phyloP scores from a whole-genome alignment of 805 yeast genomes.

The Yarrowia keelungensis region DNA sequence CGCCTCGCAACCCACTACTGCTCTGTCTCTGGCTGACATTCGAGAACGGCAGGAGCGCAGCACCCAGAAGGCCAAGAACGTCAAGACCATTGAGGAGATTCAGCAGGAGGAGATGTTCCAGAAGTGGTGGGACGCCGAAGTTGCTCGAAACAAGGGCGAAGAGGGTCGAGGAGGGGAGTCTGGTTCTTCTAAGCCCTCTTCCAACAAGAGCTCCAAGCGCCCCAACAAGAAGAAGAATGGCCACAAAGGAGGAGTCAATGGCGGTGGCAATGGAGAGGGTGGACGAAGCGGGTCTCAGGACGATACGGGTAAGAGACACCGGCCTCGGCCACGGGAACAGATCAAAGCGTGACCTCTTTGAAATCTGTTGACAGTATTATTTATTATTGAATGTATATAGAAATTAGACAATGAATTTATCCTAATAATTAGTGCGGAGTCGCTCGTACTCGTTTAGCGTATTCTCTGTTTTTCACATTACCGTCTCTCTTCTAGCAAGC shows the following conservation, averaged over 20 bases:
- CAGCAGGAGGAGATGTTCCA: slow-evolving; percentile 85
- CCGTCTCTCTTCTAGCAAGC: no score
- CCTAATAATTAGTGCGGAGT: background rate
- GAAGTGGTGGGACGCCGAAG: slow-evolving; percentile 85
- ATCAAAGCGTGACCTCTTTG: background rate
- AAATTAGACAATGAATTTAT: slow-evolving; percentile 6
- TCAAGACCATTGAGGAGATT: slow-evolving; percentile 67
- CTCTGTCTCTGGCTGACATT: slow-evolving; percentile 44
- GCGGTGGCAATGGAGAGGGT: background rate
- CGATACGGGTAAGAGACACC: background rate
- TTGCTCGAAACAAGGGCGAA: slow-evolving; percentile 23
- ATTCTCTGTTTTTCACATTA: no score
- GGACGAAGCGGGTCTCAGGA: slow-evolving; percentile 11
- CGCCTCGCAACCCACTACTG: slow-evolving; percentile 17
- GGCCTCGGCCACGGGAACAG: slow-evolving; percentile 20
- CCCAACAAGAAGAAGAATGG: slow-evolving; percentile 17
- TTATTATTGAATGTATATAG: slow-evolving; percentile 18
- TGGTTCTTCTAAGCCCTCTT: no score
- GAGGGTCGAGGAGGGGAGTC: background rate
- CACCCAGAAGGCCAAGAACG: slow-evolving; percentile 50
- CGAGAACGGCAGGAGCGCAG: slow-evolving; percentile 54
- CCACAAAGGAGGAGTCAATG: background rate
- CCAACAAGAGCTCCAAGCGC: background rate
- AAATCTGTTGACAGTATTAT: background rate
- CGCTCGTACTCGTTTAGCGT: no score